Evolutionary conservation across 2,329 filamentous ascomycete species (phyloP).

Genomic region (Ophiostoma ulmi): DNA sequence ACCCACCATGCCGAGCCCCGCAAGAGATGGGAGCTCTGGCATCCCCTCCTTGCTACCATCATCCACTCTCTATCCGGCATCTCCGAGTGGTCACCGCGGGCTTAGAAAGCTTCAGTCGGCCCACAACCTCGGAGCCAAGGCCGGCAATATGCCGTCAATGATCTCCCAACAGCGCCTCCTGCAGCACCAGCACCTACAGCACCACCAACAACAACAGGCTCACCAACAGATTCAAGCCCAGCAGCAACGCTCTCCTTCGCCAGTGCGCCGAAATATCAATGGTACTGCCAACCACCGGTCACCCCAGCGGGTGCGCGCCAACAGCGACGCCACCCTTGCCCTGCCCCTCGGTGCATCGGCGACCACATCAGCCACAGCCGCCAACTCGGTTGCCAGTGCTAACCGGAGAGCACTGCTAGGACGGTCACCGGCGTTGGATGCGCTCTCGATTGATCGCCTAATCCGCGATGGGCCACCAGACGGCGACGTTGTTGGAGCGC

Average conservation of each 20-base stretch:
- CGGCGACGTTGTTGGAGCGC: constrained; percentile 60
- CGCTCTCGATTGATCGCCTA: constrained; percentile 64
- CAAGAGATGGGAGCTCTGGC: constrained; percentile 30
- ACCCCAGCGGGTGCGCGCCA: constrained; percentile 59
- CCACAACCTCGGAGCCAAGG: constrained; percentile 59
- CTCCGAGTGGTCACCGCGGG: constrained; percentile 60
- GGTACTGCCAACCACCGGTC: constrained; percentile 35
- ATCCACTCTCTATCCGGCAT: constrained; percentile 45
- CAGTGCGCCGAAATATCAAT: constrained; percentile 34
- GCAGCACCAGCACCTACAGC: constrained; percentile 40
- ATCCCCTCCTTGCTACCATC: constrained; percentile 32
- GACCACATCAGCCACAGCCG: constrained; percentile 36
- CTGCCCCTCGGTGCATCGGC: neutral
- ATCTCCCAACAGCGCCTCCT: constrained; percentile 49
- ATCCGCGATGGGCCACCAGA: constrained; percentile 74
- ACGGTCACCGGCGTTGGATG: constrained; percentile 48
- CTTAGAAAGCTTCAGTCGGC: constrained; percentile 72
- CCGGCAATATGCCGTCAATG: constrained; percentile 48
- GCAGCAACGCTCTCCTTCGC: constrained; percentile 38
- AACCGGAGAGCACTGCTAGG: constrained; percentile 43
- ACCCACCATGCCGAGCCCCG: constrained; percentile 34
- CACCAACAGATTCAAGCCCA: constrained; percentile 45
- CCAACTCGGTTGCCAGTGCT: constrained; percentile 33
- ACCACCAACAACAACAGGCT: constrained; percentile 34
- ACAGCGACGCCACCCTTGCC: constrained; percentile 58